phyloP scores from a whole-genome alignment of 2,329 filamentous ascomycete species.

The Fusarium illudens region DNA sequence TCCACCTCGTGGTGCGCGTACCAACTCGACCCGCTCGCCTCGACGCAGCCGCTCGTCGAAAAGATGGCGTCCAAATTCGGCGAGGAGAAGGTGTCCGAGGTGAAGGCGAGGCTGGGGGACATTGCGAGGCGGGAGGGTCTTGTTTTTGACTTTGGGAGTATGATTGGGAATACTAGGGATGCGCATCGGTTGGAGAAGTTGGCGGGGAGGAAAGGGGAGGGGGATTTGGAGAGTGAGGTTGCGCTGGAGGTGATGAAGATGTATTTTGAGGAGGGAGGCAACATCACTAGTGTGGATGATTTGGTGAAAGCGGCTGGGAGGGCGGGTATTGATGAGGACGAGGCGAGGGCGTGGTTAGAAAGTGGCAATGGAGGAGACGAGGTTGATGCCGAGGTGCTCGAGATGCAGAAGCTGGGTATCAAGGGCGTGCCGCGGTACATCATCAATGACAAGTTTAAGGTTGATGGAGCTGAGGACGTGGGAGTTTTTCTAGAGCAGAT shows the following conservation, averaged over 20 bases:
- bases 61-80: slow-evolving; percentile 74
- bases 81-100: slow-evolving; percentile 63
- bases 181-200: slow-evolving; percentile 72
- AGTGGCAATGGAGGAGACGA: slow-evolving; percentile 63
- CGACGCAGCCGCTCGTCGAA: slow-evolving; percentile 55
- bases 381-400: slow-evolving; percentile 64
- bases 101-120: slow-evolving; percentile 64
- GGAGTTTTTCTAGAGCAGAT: slow-evolving; percentile 73
- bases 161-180: slow-evolving; percentile 55
- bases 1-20: slow-evolving; percentile 79
- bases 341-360: slow-evolving; percentile 63
- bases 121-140: slow-evolving; percentile 74
- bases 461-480: slow-evolving; percentile 78
- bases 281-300: slow-evolving; percentile 66
- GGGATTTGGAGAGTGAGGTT: slow-evolving; percentile 64
- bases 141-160: slow-evolving; percentile 69
- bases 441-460: slow-evolving; percentile 71
- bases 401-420: slow-evolving; percentile 61
- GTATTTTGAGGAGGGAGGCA: slow-evolving; percentile 71
- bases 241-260: slow-evolving; percentile 70
- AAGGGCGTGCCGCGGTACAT: slow-evolving; percentile 79
- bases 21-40: slow-evolving; percentile 76
- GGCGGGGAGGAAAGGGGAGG: slow-evolving; percentile 57
- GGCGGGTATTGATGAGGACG: slow-evolving; percentile 61
- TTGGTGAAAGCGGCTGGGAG: slow-evolving; percentile 61